Base-by-base conservation (phyloP, 352 stramenopile species). In the Phytophthora colocasiae region DNA sequence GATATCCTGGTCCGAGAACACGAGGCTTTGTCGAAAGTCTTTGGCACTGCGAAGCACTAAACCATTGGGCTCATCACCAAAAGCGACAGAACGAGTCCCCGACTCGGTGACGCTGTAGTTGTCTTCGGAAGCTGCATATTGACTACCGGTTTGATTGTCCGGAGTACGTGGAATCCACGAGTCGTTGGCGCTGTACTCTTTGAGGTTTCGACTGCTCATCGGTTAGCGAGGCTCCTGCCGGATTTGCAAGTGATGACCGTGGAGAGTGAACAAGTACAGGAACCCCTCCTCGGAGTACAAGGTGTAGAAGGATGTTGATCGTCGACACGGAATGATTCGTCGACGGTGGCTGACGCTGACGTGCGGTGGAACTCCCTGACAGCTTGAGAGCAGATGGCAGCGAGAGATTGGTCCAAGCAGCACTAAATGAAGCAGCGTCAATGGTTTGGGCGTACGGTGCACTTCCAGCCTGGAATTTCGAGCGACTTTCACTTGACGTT, bases 1-100 rank as follows among this genome's bases (percentile, higher is more conserved):
- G 65, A 90, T 77, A 60, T 89, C 63, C 38, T 89, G 72, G 50
- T 84, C 73, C 45, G 78, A 68, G 59, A 90, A 76, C 52, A 83
- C 68, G 24, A 83, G 45, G 9, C 45, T 75, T 43, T 80, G 64
- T 12, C 53, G 34, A 26, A 67, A 67, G 40, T 73, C 61, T 39
- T 49, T 34, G 10, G 66, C 58, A 10, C 48, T 67, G 38, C 65
- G 66, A 27, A 78, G 53, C 8, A 71, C 49, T 38, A 78, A 51
- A 7, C 71, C 71, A 6, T 58, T 62, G 47, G 66, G 58, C 10
- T 55, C 64, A 47, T 71, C 57, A 0, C 57, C 64, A 39, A 68
- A 63, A 11, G 52, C 45, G 12, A 72, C 46, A 38, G 64, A 68
- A 9, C 59, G 50, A 34, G 44, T 63, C n/a, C 64, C 51, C 1